Conservation (phyloP, 208 protist species). For the Tetramitus jugosus region DNA sequence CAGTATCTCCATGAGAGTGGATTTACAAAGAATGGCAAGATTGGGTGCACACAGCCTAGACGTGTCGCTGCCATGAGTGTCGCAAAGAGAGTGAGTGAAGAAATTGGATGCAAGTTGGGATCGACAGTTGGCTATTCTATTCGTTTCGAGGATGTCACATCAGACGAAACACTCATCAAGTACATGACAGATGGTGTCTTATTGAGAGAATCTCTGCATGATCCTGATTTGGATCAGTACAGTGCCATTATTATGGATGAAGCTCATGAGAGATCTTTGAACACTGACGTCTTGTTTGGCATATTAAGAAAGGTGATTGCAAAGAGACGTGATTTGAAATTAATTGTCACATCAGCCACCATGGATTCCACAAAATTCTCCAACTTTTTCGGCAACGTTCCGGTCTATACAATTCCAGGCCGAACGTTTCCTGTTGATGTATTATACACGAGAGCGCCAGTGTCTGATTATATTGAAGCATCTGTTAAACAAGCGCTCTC, state of each 20-base stretch:
- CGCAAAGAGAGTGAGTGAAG: slow-evolving; percentile 77
- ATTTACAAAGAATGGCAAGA: slow-evolving; percentile 37
- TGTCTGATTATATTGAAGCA: slow-evolving; percentile 94
- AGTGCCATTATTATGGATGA: slow-evolving; percentile 97
- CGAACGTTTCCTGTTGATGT: slow-evolving; percentile 94
- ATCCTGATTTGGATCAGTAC: slow-evolving; percentile 78
- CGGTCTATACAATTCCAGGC: slow-evolving; percentile 62
- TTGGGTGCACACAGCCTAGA: slow-evolving; percentile 82
- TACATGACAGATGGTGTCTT: slow-evolving; percentile 98
- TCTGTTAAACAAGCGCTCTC: slow-evolving; percentile 82
- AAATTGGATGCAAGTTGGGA: slow-evolving; percentile 66
- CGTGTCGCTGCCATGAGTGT: slow-evolving; percentile 86
- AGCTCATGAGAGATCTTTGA: slow-evolving; percentile 91
- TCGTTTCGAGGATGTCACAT: slow-evolving; percentile 94
- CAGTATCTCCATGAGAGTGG: slow-evolving; percentile 54
- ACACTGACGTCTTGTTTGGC: slow-evolving; percentile 95
- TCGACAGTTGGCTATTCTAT: slow-evolving; percentile 96
- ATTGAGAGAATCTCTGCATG: slow-evolving; percentile 87
- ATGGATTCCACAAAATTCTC: slow-evolving; percentile 95
- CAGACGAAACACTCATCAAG: slow-evolving; percentile 84
- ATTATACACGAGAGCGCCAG: slow-evolving; percentile 74
- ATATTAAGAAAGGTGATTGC: slow-evolving; percentile 76
- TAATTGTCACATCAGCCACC: slow-evolving; percentile 98
- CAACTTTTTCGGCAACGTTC: slow-evolving; percentile 85
- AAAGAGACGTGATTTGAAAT: slow-evolving; percentile 82